phyloP scores from a whole-genome alignment of 2,329 filamentous ascomycete species.

The Pseudophaeomoniella oleicola region DNA sequence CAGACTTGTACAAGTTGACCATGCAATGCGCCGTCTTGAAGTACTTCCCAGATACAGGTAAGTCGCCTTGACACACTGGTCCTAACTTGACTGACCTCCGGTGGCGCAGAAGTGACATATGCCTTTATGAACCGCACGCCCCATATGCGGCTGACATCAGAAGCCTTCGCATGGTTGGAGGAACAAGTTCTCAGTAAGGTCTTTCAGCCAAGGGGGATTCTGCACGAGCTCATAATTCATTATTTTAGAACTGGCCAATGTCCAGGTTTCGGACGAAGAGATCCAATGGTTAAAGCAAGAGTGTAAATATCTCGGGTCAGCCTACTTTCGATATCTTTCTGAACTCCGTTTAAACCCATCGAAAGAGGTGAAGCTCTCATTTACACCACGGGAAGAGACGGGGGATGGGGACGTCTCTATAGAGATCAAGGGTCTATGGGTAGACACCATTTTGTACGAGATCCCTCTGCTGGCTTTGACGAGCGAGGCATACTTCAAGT shows the following conservation, averaged over 20 bases:
- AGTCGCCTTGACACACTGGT: slow-evolving; percentile 11
- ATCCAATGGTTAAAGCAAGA: slow-evolving; percentile 60
- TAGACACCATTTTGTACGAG: slow-evolving; percentile 94
- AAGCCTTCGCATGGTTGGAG: slow-evolving; percentile 73
- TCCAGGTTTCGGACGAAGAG: slow-evolving; percentile 67
- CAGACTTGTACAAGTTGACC: slow-evolving; percentile 86
- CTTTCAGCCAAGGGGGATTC: not conserved
- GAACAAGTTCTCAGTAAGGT: slow-evolving; percentile 62
- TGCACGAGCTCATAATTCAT: slow-evolving; percentile 6
- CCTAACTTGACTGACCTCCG: slow-evolving; percentile 5
- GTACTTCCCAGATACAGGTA: slow-evolving; percentile 60
- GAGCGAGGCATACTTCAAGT: slow-evolving; percentile 94
- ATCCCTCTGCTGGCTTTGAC: slow-evolving; percentile 85
- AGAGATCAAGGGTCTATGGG: slow-evolving; percentile 68
- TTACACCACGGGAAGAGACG: slow-evolving; percentile 42
- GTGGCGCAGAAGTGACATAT: slow-evolving; percentile 61
- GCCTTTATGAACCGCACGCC: slow-evolving; percentile 91
- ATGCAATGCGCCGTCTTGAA: slow-evolving; percentile 97
- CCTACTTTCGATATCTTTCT: slow-evolving; percentile 69
- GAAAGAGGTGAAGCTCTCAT: slow-evolving; percentile 62
- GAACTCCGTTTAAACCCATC: slow-evolving; percentile 68
- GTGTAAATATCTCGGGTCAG: slow-evolving; percentile 64
- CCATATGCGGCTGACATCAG: slow-evolving; percentile 75
- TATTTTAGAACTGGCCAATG: slow-evolving; percentile 60
- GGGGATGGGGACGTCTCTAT: slow-evolving; percentile 65